Percentiles rank a stretch among this genome's conserved stretches.
phyloP scores from a whole-genome alignment of 1,284 basidiomycete genomes.

The Cutaneotrichosporon sp. region DNA sequence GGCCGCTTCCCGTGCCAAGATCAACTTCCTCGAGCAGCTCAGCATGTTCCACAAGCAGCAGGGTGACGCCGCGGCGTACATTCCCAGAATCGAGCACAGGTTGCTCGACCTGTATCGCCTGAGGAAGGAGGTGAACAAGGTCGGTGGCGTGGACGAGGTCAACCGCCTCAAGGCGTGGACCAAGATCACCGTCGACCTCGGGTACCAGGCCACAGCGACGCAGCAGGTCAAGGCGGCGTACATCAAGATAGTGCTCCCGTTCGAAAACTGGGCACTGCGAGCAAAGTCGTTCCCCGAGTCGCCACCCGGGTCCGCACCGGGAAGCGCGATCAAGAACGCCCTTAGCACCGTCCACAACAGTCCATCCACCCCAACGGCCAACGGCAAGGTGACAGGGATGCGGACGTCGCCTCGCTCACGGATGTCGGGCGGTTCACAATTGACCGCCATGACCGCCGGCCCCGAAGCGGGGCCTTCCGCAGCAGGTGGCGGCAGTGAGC shows the following conservation, averaged over 20 bases:
- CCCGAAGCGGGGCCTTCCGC: slow-evolving; percentile 3
- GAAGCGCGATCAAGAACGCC: not conserved
- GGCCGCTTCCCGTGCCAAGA: slow-evolving; percentile 91
- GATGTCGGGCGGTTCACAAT: not conserved
- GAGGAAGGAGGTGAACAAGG: slow-evolving; percentile 82
- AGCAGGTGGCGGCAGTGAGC: slow-evolving; percentile 1
- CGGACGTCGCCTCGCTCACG: slow-evolving; percentile 19
- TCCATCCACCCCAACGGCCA: not conserved
- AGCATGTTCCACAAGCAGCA: slow-evolving; percentile 90
- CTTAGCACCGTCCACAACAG: not conserved
- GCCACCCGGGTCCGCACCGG: slow-evolving; percentile 33
- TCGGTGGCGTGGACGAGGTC: slow-evolving; percentile 85
- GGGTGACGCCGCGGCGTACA: slow-evolving; percentile 78
- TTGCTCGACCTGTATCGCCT: slow-evolving; percentile 90
- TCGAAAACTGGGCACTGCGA: slow-evolving; percentile 82
- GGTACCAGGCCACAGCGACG: slow-evolving; percentile 60
- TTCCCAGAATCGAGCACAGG: slow-evolving; percentile 90
- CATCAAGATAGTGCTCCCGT: slow-evolving; percentile 85
- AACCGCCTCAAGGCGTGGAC: slow-evolving; percentile 75
- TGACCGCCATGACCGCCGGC: slow-evolving; percentile 23
- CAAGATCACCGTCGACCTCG: slow-evolving; percentile 75
- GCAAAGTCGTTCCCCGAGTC: slow-evolving; percentile 59
- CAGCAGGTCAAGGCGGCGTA: slow-evolving; percentile 89
- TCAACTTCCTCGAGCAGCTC: slow-evolving; percentile 96
- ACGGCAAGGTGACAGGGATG: slow-evolving; percentile 22